Conservation (phyloP, 1,139 yeast genomes). For the Hyphopichia buzzinii region DNA sequence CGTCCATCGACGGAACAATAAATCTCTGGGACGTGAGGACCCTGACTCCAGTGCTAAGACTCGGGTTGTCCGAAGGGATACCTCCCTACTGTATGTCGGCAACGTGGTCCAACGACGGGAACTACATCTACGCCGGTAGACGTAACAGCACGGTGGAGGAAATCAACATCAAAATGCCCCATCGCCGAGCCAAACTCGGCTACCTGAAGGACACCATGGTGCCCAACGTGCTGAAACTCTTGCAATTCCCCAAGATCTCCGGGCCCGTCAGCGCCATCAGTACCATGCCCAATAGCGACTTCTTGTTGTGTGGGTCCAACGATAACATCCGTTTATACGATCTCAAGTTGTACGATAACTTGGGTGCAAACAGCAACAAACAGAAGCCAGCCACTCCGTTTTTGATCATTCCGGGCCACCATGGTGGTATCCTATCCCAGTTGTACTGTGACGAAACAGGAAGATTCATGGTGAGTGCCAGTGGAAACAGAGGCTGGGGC, state of each 20-base stretch:
- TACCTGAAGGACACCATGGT: conserved; percentile 20
- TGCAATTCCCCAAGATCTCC: conserved; percentile 81
- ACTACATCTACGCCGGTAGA: conserved; percentile 77
- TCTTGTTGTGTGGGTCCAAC: conserved; percentile 80
- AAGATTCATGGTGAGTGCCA: conserved; percentile 82
- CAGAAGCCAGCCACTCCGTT: conserved; percentile 52
- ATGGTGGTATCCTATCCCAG: conserved; percentile 55
- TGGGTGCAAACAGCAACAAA: conserved; percentile 17
- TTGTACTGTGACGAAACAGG: conserved; percentile 82
- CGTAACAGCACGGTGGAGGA: conserved; percentile 89
- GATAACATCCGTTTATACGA: conserved; percentile 90
- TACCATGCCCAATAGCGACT: conserved; percentile 78
- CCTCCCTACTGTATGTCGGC: conserved; percentile 98
- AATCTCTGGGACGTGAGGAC: conserved; percentile 79
- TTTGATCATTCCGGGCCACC: conserved; percentile 63
- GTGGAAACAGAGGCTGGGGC: conserved; percentile 95
- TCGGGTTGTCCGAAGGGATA: conserved; percentile 60
- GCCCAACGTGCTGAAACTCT: conserved; percentile 53
- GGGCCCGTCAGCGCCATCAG: conserved; percentile 87
- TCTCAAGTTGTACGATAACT: conserved; percentile 48
- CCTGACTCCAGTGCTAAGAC: conserved; percentile 42
- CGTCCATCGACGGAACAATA: conserved; percentile 81
- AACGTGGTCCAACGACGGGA: conserved; percentile 86
- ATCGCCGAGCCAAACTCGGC: conserved; percentile 19
- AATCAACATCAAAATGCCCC: conserved; percentile 67